Base-by-base conservation (phyloP, 1,139 yeast genomes). In the Saccharomyces hybrid region DNA sequence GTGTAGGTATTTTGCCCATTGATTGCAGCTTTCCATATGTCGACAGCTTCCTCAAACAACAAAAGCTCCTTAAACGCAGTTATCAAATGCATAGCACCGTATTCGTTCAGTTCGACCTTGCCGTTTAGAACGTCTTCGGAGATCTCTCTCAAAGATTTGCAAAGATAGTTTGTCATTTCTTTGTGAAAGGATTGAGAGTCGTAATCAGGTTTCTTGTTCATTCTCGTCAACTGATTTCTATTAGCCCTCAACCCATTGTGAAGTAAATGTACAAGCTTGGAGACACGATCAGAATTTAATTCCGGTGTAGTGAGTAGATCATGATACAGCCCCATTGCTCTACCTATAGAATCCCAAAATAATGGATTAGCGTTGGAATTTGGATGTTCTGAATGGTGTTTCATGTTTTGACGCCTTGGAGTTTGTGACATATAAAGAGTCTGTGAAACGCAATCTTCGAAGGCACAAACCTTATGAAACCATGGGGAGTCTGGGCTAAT, bases 41-140 rank as follows among this genome's bases (percentile, higher is more conserved):
- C 75, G 34, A 79, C 75, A 34, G 84, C 84, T 63, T 80, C 83
- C 56, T 75, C 73, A 25, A 78, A 75, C 50, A 78, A 67, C 46
- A 78, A 75, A 59, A 81, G 69, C 59, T 82, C 84, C 60, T 79
- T 77, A 65, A 78, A 80, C n/a, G 83, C 78, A 26, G 83, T 79
- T 59, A 81, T 76, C 50, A 82, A 65, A 62, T 80, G 83, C 71
- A 81, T 78, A 44, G 82, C 76, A 51, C 85, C 85, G 60, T 76
- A 78, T 49, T 78, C 77, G 56, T 77, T 78, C 49, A 80, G 66
- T 27, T 59, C 61, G 13, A 78, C 75, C 25, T 72, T 68, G 27
- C 64, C 63, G 9, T 58, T 61, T 46, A 80, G 65, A 49, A 81
- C 68, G 62, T 81, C 84, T 49, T 75, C 75, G 1, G 81, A 73